Evolutionary conservation across 2,329 filamentous ascomycete species (phyloP).

Genomic region (Paraphoma chrysanthemicola): DNA sequence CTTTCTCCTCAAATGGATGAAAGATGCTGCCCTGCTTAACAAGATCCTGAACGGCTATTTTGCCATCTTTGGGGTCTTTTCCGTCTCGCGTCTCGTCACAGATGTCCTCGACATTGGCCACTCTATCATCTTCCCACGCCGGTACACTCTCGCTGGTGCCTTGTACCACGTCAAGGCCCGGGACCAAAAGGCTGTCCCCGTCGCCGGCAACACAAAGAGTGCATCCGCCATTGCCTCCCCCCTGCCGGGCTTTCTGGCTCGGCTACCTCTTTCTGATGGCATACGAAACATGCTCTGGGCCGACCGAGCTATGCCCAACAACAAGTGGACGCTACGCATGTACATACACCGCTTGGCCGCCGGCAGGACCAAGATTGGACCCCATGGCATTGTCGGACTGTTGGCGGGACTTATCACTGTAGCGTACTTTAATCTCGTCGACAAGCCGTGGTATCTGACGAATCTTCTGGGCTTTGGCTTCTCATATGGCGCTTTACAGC

Average conservation of each 20-base stretch:
- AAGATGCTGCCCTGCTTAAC: conserved; percentile 82
- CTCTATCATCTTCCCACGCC: conserved; percentile 75
- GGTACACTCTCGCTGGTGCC: conserved; percentile 64
- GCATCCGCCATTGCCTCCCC: conserved; percentile 50
- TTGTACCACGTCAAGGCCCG: conserved; percentile 57
- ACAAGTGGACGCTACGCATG: conserved; percentile 59
- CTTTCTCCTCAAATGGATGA: conserved; percentile 85
- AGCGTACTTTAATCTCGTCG: conserved; percentile 69
- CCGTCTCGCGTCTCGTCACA: conserved; percentile 75
- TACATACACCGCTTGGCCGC: conserved; percentile 61
- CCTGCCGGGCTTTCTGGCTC: conserved; percentile 59
- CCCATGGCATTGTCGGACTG: conserved; percentile 63
- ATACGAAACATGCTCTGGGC: conserved; percentile 55
- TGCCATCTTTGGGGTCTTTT: conserved; percentile 78
- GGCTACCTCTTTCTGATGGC: conserved; percentile 52
- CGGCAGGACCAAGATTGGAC: conserved; percentile 59
- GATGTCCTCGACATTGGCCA: conserved; percentile 71
- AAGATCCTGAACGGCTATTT: conserved; percentile 85
- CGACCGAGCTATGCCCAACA: conserved; percentile 55
- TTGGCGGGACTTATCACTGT: conserved; percentile 63
- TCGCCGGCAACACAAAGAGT: conserved; percentile 30
- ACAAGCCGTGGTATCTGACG: conserved; percentile 73
- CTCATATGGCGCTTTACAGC: conserved; percentile 80
- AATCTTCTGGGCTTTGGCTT: conserved; percentile 89
- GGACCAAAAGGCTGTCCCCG: conserved; percentile 44